Base-by-base conservation (phyloP, 2,329 filamentous ascomycete genomes). In the Aureobasidium namibiae region DNA sequence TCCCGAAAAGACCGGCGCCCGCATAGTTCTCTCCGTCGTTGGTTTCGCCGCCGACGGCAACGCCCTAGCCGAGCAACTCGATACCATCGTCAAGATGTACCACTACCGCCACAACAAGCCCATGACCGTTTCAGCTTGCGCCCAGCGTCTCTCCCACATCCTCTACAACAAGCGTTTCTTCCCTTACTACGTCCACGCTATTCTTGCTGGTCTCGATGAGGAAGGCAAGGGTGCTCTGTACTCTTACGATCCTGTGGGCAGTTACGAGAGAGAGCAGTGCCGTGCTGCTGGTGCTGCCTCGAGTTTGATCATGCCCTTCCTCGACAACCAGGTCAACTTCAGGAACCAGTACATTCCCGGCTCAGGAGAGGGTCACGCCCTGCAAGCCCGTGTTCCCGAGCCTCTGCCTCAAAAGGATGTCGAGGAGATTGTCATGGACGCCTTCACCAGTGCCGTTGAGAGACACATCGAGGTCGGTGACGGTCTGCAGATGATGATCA, bases 291-390 rank as follows among this genome's bases (percentile, higher is more conserved):
- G 94, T 68, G 92, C 94, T 14, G 88, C 90, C 57, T 67, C 64
- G 49, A 94, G 89, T 69, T 78, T 99, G 74, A 99, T 99, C 76
- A 99, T 96, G 89, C 94, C 94, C 1, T 99, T 99, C 81, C 78
- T 99, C 70, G 94, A 99, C 75, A 99, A 99, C 75, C 95, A 99
- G 77, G 94, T 99, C 79, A 97, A 97, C 79, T 92, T 92, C 81
- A 99, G 96, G 83, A 99, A 99, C 74, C 92, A 96, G 79, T 95
- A 96, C 73, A 81, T 94, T 59, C 91, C 92, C 11, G 89, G 87
- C 48, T 92, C 89, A 67, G 91, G 90, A 60, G 82, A 83, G 62
- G 92, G 92, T 44, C 89, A 96, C 74, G 87, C 86, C 57, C 78
- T 96, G 67, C 77, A 88, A 77, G 83, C 88, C 75, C 82, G 87